Percentiles rank a stretch among this genome's conserved stretches.
Conservation (phyloP, 805 yeast species). For the Saccharomycodes ludwigii region DNA sequence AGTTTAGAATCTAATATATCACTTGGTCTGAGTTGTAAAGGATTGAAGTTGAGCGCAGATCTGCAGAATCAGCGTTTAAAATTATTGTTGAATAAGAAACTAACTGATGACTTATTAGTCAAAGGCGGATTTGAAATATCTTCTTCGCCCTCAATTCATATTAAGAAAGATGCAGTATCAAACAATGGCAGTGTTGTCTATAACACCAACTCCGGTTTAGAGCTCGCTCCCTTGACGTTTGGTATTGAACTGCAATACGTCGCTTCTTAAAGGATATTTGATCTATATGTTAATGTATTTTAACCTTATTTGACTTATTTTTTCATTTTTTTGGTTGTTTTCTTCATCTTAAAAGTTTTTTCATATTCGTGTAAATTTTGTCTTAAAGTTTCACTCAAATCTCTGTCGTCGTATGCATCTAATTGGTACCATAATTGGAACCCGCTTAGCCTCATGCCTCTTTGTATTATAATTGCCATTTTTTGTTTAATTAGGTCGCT, state of each 20-base stretch:
- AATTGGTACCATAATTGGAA: conserved; percentile 75
- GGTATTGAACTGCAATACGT: conserved; percentile 23
- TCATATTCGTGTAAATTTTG: conserved; percentile 44
- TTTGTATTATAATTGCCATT: conserved; percentile 49
- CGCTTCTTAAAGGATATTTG: conserved; percentile 7
- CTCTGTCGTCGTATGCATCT: conserved; percentile 62
- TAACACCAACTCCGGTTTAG: conserved; percentile 2
- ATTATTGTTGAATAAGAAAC: conserved; percentile 18
- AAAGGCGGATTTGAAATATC: not conserved
- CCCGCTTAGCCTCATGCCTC: conserved; percentile 48
- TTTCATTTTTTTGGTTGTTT: conserved; percentile 16
- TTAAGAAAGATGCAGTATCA: conserved; percentile 27
- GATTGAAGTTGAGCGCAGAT: conserved; percentile 3
- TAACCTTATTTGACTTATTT: not conserved
- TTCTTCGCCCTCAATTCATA: not conserved
- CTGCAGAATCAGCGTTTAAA: conserved; percentile 57
- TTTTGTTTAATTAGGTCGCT: conserved; percentile 38
- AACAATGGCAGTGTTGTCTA: not conserved
- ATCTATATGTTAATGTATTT: not conserved
- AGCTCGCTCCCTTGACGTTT: conserved; percentile 12
- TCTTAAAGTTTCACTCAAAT: conserved; percentile 51
- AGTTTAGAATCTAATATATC: conserved; percentile 83
- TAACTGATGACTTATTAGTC: conserved; percentile 3
- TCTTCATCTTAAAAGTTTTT: conserved; percentile 27
- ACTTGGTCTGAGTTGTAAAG: conserved; percentile 38